Evolutionary conservation across 2,329 filamentous ascomycete genomes (phyloP), one percentile per base, ranked within the genome.

Genomic region (Fusarium sp.): DNA sequence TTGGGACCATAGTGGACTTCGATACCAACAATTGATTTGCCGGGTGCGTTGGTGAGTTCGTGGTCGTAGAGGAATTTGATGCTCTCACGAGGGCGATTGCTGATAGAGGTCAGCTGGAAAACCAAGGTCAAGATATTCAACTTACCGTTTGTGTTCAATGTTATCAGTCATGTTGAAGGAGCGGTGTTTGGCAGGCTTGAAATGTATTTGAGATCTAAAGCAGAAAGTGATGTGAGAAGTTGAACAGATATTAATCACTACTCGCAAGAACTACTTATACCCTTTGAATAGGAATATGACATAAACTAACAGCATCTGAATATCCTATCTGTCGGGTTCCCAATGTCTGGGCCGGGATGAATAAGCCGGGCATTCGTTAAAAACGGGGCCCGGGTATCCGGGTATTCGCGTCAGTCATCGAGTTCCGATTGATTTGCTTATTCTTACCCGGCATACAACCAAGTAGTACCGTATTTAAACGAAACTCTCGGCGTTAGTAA

Each of bases 71-170:
- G 53, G 0, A 71, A 6, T 6, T 61, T 54, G 6, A 65, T 23
- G 2, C 3, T 42, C 17, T 72, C 69, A 3, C 69, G 46, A 1
- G 69, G 52, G 2, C 83, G 60, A 38, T 35, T 40, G 2, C 69
- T 72, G 0, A 0, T 4, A 2, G 0, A 0, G 0, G 6, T 70
- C 11, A 70, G 32, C 1, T 3, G 1, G 2, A 1, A 2, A 23
- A 13, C 0, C 0, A 3, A 7, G 5, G 5, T 30, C 8, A 0
- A 15, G 1, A 2, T 2, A 2, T 1, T 37, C 2, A n/a, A 15
- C 15, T 1, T 40, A 56, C 66, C 32, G 40, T 1, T 41, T 37
- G 3, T 48, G n/a, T 4, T 70, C 27, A 6, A 10, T 3, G 1
- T 5, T 32, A 2, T 41, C 33, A 3, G 38, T 5, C 61, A 66